Conservation (phyloP, 805 yeast species). For the Saccharomyces jurei region DNA sequence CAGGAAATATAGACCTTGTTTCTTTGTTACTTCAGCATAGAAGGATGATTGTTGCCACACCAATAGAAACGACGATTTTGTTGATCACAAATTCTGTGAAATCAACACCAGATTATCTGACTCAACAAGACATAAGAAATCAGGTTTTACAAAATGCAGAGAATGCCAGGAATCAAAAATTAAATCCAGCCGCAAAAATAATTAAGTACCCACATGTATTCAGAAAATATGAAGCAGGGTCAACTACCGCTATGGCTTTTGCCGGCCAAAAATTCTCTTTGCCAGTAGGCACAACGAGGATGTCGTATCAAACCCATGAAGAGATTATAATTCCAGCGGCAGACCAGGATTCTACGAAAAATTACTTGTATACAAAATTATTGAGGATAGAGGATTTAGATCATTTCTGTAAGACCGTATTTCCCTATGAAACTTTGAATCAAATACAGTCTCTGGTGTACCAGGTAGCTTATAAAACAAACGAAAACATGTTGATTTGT, state of each 20-base stretch:
- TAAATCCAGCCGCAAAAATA: conserved; percentile 39
- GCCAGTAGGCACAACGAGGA: conserved; percentile 74
- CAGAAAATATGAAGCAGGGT: conserved; percentile 55
- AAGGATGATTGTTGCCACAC: conserved; percentile 7
- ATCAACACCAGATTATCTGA: conserved; percentile 32
- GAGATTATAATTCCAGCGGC: conserved; percentile 80
- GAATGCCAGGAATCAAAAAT: conserved; percentile 40
- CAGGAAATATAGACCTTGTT: conserved; percentile 76
- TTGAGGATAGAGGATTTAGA: conserved; percentile 61
- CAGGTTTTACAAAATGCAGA: conserved; percentile 45
- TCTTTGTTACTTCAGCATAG: conserved; percentile 31
- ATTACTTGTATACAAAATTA: conserved; percentile 37
- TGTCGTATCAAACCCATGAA: conserved; percentile 56
- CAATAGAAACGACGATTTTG: conserved; percentile 14
- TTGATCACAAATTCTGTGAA: conserved; percentile 16
- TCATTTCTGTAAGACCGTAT: conserved; percentile 73
- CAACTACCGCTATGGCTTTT: conserved; percentile 52
- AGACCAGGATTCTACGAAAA: conserved; percentile 40
- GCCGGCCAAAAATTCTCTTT: conserved; percentile 73
- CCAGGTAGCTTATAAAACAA: conserved; percentile 87
- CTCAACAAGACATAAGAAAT: conserved; percentile 48
- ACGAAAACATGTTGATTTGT: conserved; percentile 91
- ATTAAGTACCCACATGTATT: conserved; percentile 81
- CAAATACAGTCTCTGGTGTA: conserved; percentile 84
- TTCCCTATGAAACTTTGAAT: conserved; percentile 70